Evolutionary conservation across 495 filamentous ascomycete genomes (phyloP).

Genomic region (Echria macrotheca): DNA sequence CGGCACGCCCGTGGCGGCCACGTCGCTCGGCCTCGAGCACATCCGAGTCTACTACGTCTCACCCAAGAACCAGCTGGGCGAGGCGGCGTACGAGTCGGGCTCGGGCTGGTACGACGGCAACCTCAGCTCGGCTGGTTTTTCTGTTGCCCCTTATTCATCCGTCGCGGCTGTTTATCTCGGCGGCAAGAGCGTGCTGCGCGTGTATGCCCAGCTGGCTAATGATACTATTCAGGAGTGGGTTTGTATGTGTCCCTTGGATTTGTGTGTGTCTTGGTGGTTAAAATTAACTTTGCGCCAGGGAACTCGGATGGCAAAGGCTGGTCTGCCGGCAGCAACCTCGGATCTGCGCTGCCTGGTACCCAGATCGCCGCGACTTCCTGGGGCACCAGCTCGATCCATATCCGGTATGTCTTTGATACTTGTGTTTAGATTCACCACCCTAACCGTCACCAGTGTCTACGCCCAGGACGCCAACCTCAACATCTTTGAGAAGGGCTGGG

Average conservation of each 20-base stretch:
- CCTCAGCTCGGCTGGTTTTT: neutral
- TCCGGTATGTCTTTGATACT: neutral
- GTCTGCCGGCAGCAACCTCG: neutral
- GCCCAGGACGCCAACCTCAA: neutral
- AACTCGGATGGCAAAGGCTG: constrained; percentile 1
- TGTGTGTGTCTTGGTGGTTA: too few species aligned
- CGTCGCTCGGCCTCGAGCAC: neutral
- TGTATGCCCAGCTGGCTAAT: constrained; percentile 4
- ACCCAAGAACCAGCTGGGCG: neutral
- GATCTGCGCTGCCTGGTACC: constrained; percentile 2
- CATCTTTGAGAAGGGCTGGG: neutral
- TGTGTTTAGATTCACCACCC: neutral
- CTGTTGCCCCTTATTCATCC: constrained; percentile 5
- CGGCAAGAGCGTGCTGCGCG: neutral
- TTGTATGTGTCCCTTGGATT: constrained; percentile 7
- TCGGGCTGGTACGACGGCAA: constrained; percentile 3
- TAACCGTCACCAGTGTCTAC: constrained; percentile 7
- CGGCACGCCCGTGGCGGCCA: constrained; percentile 5
- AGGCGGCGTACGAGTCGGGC: constrained; percentile 3
- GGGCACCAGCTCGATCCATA: neutral
- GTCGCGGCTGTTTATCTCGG: constrained; percentile 7
- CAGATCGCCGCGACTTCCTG: constrained; percentile 5
- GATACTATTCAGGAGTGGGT: constrained; percentile 7
- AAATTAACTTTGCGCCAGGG: too few species aligned
- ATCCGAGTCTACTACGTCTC: constrained; percentile 4